phyloP scores from a whole-genome alignment of 257 asterid genomes.

The Penstemon barbatus region DNA sequence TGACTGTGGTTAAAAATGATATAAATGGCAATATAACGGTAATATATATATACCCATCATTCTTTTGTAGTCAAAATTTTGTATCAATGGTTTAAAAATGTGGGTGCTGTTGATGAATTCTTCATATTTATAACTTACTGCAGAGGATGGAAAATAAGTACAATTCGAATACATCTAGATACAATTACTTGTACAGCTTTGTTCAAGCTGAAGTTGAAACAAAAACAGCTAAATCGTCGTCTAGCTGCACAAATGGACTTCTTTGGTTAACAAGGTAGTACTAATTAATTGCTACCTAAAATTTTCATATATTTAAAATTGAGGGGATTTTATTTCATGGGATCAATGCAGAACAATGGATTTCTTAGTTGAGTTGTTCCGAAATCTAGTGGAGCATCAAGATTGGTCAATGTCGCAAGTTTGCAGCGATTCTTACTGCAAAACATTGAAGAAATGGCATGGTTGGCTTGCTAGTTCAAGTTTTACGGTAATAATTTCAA shows the following conservation, averaged over 20 bases:
- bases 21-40: constrained; percentile 74
- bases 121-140: constrained; percentile 10
- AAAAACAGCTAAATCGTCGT: constrained; percentile 68
- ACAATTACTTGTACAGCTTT: constrained; percentile 72
- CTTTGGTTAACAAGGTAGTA: constrained; percentile 86
- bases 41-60: neutral
- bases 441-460: constrained; percentile 85
- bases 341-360: constrained; percentile 69
- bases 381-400: constrained; percentile 54
- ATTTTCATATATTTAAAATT: neutral
- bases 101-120: constrained; percentile 5
- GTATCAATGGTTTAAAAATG: neutral
- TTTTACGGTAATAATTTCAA: constrained; percentile 46
- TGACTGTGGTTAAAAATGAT: constrained; percentile 78
- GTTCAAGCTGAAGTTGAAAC: constrained; percentile 91
- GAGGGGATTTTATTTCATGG: neutral
- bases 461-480: constrained; percentile 90
- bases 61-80: neutral
- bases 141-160: constrained; percentile 82
- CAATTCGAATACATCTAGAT: constrained; percentile 61
- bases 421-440: constrained; percentile 68
- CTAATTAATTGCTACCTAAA: neutral
- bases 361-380: constrained; percentile 75
- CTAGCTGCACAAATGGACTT: constrained; percentile 79
- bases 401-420: constrained; percentile 81